Conservation (phyloP, 2,329 filamentous ascomycete genomes). For the Colletotrichum kahawae region DNA sequence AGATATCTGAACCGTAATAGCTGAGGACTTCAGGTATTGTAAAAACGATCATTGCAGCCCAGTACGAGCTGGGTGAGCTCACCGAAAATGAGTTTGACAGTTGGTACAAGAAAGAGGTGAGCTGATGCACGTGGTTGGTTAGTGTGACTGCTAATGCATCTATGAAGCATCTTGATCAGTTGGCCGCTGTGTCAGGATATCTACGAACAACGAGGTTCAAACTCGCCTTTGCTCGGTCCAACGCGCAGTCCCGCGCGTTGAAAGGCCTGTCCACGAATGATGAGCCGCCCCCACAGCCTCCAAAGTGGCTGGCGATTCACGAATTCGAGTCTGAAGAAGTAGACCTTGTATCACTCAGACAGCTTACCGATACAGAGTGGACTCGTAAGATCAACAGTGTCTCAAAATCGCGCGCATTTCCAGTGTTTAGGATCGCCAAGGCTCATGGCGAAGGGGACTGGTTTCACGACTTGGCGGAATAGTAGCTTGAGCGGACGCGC, state of each 20-base stretch:
- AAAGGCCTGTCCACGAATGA: constrained; percentile 25
- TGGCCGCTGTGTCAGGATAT: constrained; percentile 20
- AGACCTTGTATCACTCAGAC: background rate
- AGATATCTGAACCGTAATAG: background rate
- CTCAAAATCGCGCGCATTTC: background rate
- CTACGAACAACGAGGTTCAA: constrained; percentile 28
- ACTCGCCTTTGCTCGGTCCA: constrained; percentile 24
- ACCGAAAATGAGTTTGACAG: background rate
- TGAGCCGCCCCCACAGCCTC: constrained; percentile 14
- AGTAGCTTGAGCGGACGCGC: background rate
- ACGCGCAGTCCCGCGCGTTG: constrained; percentile 25
- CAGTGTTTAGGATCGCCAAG: background rate
- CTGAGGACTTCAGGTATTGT: background rate
- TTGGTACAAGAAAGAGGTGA: background rate
- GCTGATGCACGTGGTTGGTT: background rate
- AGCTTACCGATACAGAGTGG: background rate
- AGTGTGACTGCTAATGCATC: background rate
- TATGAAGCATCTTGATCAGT: background rate
- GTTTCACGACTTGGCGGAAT: background rate
- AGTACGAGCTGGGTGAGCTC: background rate
- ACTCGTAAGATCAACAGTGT: background rate
- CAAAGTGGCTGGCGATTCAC: background rate
- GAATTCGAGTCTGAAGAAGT: background rate
- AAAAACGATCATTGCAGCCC: background rate
- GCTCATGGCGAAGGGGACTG: background rate